phyloP scores from a whole-genome alignment of 2,329 filamentous ascomycete species.

The Eutypella sp. region DNA sequence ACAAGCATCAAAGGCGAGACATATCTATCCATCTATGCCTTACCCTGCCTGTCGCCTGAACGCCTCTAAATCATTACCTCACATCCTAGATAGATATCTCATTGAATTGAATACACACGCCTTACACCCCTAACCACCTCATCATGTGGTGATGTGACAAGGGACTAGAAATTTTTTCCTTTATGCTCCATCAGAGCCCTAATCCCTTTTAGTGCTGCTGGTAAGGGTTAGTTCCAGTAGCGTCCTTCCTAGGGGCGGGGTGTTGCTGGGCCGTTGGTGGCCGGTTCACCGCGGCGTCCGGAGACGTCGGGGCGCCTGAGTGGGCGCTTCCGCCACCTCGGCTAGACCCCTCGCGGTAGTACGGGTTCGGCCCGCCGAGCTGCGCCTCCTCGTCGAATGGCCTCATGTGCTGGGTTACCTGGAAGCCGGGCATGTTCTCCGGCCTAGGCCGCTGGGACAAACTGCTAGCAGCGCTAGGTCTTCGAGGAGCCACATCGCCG shows the following conservation, averaged over 20 bases:
- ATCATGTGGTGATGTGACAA: neutral
- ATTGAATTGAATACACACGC: too few relatives aligned
- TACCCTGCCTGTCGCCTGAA: too few relatives aligned
- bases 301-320: conserved; percentile 7
- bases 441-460: neutral
- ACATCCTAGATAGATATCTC: too few relatives aligned
- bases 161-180: conserved; percentile 4
- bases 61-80: too few relatives aligned
- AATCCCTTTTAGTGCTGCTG: conserved; percentile 20
- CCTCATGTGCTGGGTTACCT: conserved; percentile 22
- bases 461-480: conserved; percentile 8
- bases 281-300: conserved; percentile 2
- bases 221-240: conserved; percentile 10
- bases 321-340: conserved; percentile 3
- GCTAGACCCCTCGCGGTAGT: conserved; percentile 2
- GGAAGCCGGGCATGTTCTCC: conserved; percentile 16
- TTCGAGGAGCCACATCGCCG: conserved; percentile 22
- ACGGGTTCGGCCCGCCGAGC: conserved; percentile 20
- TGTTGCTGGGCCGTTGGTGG: neutral
- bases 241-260: conserved; percentile 3
- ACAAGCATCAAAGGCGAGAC: too few relatives aligned
- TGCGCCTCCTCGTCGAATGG: conserved; percentile 29
- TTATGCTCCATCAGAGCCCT: conserved; percentile 1
- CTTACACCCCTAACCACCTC: neutral
- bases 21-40: too few relatives aligned